A percentile compares a stretch with the other conserved stretches of the same genome.
These are phyloP conservation scores for Starmerella stigmatis DNA, from an alignment of 805 yeast species.

Conservation along the genomic window DNA sequence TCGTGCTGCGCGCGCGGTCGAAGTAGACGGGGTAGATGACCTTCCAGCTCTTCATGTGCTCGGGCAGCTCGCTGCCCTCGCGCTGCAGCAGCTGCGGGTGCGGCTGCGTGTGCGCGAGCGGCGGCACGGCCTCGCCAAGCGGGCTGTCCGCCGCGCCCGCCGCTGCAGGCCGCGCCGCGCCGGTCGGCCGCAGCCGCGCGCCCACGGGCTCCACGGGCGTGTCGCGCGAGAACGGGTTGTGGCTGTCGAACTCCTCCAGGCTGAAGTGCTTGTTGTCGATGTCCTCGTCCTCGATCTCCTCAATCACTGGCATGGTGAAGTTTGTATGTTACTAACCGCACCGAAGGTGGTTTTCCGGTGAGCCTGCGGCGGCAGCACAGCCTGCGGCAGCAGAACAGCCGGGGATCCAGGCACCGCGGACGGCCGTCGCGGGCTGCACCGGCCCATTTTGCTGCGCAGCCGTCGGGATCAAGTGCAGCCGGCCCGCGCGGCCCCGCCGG, in stretches of 20 bases:
- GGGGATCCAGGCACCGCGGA: too few species aligned
- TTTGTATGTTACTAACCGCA: not conserved
- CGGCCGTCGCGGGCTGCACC: too few species aligned
- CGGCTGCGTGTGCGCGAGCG: too few species aligned
- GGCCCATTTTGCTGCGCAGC: too few species aligned
- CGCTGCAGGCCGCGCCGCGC: not conserved
- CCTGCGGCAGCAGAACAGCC: too few species aligned
- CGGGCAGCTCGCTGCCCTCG: slow-evolving; percentile 41
- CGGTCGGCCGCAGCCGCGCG: slow-evolving; percentile 20
- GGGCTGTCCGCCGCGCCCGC: not conserved
- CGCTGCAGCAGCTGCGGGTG: not conserved
- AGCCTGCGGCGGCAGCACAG: too few species aligned
- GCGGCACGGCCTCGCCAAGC: not conserved
- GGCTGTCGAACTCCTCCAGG: slow-evolving; percentile 75
- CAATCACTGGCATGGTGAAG: slow-evolving; percentile 28
- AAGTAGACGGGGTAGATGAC: slow-evolving; percentile 86
- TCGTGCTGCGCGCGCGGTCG: slow-evolving; percentile 62
- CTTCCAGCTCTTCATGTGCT: slow-evolving; percentile 55
- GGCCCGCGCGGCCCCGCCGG: too few species aligned
- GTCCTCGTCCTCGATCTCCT: slow-evolving; percentile 50
- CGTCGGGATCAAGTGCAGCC: too few species aligned
- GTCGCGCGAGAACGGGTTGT: slow-evolving; percentile 30
- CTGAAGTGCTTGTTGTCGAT: slow-evolving; percentile 90
- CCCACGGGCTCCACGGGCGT: slow-evolving; percentile 25
- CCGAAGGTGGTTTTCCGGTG: too few species aligned